phyloP scores from a whole-genome alignment of 441 rosid species.

The Sinapis alba region DNA sequence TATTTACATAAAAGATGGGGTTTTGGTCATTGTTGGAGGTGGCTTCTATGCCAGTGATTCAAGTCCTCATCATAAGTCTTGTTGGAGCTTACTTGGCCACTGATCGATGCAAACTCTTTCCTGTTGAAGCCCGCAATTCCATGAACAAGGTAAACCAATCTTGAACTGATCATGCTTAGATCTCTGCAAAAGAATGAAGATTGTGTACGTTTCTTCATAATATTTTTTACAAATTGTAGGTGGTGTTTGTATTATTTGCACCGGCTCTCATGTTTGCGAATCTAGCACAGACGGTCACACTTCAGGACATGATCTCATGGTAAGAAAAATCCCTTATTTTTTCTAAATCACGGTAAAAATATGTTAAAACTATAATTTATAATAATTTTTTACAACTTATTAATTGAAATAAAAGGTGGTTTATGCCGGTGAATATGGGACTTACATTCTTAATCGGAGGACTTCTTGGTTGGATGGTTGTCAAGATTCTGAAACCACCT shows the following conservation, averaged over 20 bases:
- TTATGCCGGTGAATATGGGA: conserved; percentile 61
- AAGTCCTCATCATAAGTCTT: conserved; percentile 65
- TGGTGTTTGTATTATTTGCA: conserved; percentile 70
- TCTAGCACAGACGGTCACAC: conserved; percentile 82
- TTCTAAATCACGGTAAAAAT: background rate
- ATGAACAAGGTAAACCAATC: conserved; percentile 61
- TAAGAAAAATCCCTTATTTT: conserved; percentile 18
- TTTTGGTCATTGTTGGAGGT: conserved; percentile 75
- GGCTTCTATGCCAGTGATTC: conserved; percentile 76
- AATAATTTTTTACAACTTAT: background rate
- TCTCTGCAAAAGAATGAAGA: conserved; percentile 12
- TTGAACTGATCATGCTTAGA: background rate
- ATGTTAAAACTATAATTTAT: background rate
- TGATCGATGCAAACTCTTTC: conserved; percentile 60
- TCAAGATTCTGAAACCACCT: conserved; percentile 53
- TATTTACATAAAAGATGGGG: conserved; percentile 52
- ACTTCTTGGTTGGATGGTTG: conserved; percentile 57
- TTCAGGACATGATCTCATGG: conserved; percentile 88
- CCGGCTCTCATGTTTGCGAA: conserved; percentile 88
- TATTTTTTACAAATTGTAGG: conserved; percentile 20
- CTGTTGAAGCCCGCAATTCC: conserved; percentile 57
- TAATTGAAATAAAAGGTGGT: conserved; percentile 46
- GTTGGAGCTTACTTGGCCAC: conserved; percentile 77
- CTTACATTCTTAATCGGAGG: conserved; percentile 55
- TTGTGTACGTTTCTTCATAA: background rate